Conservation (phyloP, 2,329 filamentous ascomycete genomes). For the Fusarium citri region DNA sequence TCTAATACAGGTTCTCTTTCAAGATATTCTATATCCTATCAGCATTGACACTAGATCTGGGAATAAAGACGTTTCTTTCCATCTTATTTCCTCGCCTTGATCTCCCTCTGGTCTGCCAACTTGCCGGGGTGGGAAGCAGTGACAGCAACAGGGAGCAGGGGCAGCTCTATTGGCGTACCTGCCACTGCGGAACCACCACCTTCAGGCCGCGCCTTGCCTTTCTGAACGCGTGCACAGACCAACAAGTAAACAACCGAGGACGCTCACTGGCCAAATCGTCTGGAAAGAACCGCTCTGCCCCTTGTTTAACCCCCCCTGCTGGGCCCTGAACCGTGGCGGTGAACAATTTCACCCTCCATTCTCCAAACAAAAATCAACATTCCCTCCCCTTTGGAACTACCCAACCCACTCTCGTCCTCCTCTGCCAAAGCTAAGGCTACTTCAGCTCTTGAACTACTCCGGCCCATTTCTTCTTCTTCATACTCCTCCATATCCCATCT, state of each 20-base stretch:
- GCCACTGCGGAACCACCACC: constrained; percentile 31
- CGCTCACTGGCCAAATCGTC: constrained; percentile 37
- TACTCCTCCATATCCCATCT: constrained; percentile 41
- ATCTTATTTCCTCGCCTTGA: constrained; percentile 18
- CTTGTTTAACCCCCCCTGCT: constrained; percentile 41
- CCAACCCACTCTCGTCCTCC: constrained; percentile 46
- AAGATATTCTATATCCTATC: background rate
- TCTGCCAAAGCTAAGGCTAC: constrained; percentile 50
- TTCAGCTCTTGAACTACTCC: constrained; percentile 50
- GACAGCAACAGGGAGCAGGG: constrained; percentile 31
- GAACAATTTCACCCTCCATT: constrained; percentile 49
- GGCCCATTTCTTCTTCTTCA: constrained; percentile 40
- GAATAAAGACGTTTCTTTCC: background rate
- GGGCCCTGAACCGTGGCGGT: constrained; percentile 50
- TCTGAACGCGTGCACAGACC: constrained; percentile 47
- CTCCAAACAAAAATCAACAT: constrained; percentile 54
- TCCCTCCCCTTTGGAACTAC: constrained; percentile 44
- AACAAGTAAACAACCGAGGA: constrained; percentile 52
- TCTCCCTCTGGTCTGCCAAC: constrained; percentile 1
- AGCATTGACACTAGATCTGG: background rate
- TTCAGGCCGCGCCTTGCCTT: constrained; percentile 45
- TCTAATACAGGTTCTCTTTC: background rate
- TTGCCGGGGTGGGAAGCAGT: background rate
- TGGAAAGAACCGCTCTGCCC: constrained; percentile 44
- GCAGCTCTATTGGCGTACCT: constrained; percentile 28